These are phyloP conservation scores for Gossypium gossypioides DNA, from an alignment of 441 rosid genomes.

Conservation along the genomic window DNA sequence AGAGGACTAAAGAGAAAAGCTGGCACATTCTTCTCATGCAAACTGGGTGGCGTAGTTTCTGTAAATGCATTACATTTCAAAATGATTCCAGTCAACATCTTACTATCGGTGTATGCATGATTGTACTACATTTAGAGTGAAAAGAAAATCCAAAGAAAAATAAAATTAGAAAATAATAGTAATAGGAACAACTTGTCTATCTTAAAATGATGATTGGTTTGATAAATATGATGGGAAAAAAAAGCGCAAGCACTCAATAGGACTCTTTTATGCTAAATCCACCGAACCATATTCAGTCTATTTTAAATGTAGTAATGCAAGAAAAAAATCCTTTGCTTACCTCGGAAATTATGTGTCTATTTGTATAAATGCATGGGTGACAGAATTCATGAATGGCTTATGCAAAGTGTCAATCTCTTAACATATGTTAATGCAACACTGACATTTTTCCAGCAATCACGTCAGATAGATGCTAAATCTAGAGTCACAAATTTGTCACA, in stretches of 20 bases:
- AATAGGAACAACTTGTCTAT: neutral
- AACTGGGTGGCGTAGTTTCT: neutral
- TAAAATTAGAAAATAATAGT: neutral
- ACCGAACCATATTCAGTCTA: neutral
- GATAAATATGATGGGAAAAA: neutral
- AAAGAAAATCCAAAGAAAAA: neutral
- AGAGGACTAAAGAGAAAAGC: neutral
- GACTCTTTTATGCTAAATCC: neutral
- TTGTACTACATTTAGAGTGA: neutral
- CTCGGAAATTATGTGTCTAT: neutral
- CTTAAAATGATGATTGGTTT: neutral
- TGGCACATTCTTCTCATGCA: conserved; percentile 4
- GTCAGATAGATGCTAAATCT: neutral
- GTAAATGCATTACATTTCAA: neutral
- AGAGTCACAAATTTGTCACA: neutral
- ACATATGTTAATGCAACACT: neutral
- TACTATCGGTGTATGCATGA: neutral
- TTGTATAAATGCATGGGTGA: neutral
- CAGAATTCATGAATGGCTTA: neutral
- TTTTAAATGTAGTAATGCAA: neutral
- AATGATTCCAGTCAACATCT: neutral
- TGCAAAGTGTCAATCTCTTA: neutral
- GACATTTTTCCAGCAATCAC: neutral
- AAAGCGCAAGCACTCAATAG: neutral
- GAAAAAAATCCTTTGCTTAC: neutral